Conservation (phyloP, 2,329 filamentous ascomycete species). For the Aspergillus sp. region DNA sequence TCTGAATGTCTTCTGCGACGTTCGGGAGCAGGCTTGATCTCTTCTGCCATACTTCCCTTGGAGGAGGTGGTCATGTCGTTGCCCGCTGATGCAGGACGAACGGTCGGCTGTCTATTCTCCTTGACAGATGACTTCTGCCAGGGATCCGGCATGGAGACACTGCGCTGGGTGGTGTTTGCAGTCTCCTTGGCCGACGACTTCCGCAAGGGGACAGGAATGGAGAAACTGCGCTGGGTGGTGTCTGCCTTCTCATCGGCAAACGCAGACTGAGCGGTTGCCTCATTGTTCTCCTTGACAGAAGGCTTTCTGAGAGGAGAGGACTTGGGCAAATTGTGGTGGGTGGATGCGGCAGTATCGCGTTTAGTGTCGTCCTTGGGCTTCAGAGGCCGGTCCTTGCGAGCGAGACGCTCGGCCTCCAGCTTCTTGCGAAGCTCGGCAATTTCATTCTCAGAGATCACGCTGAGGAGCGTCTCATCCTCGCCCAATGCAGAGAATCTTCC, state of each 20-base stretch:
- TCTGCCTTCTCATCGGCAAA: slow-evolving; percentile 31
- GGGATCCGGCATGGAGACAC: too few species aligned
- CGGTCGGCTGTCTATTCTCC: slow-evolving; percentile 33
- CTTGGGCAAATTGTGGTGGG: slow-evolving; percentile 26
- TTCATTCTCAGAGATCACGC: slow-evolving; percentile 43
- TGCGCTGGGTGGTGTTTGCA: slow-evolving; percentile 37
- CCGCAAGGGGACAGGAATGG: too few species aligned
- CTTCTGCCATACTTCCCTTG: slow-evolving; percentile 17
- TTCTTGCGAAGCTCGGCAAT: slow-evolving; percentile 46
- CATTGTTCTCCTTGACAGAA: slow-evolving; percentile 5
- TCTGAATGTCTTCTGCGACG: slow-evolving; percentile 33
- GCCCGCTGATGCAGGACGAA: slow-evolving; percentile 25
- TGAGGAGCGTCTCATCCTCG: slow-evolving; percentile 45
- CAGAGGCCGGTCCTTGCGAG: slow-evolving; percentile 32
- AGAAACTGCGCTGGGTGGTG: slow-evolving; percentile 28
- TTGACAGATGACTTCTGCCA: slow-evolving; percentile 50
- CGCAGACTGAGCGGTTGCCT: slow-evolving; percentile 11
- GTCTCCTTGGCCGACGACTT: too few species aligned
- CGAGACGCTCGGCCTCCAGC: slow-evolving; percentile 46
- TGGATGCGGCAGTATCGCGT: slow-evolving; percentile 30
- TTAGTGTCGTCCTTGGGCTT: slow-evolving; percentile 20
- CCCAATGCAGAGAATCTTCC: slow-evolving; percentile 17
- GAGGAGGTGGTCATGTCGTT: slow-evolving; percentile 26
- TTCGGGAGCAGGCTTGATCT: slow-evolving; percentile 20
- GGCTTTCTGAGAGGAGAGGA: neutral